Evolutionary conservation across 495 filamentous ascomycete species (phyloP), one percentile per base, ranked within the genome.

Genomic region (Penicilliopsis zonata): DNA sequence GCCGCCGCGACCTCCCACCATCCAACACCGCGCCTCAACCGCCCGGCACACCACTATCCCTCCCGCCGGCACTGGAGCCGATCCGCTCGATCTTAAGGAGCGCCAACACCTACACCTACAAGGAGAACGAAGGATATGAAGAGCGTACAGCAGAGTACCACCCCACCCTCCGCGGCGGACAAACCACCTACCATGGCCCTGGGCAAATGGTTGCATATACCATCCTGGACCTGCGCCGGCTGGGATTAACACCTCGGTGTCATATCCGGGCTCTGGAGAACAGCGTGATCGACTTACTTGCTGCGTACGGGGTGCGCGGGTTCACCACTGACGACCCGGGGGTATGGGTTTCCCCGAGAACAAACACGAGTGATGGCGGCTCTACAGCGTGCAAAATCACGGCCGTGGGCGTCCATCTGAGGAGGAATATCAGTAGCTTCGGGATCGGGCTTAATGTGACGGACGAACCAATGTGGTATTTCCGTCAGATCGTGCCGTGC

Each of bases 111-210:
- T 33, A 50, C 15, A 58, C 65, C 10, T n/a, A n/a, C n/a, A n/a
- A n/a, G n/a, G n/a, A n/a, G n/a, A n/a, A n/a, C n/a, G n/a, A n/a
- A n/a, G n/a, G n/a, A n/a, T n/a, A n/a, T n/a, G n/a, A n/a, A n/a
- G n/a, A n/a, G n/a, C 33, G 32, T 9, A 42, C 40, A 23, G 81
- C 84, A 13, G 70, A 76, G 13, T 68, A 92, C 43, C 50, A 72
- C 23, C 65, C 76, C 33, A 78, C 85, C 4, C 70, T 78, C 5
- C 77, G 90, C 28, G 90, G 90, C 41, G 90, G 90, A 0, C 82
- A 90, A 36, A 87, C 82, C 0, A 96, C 90, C 3, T 98, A 93
- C 62, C 90, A 98, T 49, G 90, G 90, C 0, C 90, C 90, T 0
- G 90, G 90, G 0, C 90, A 98, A 50, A 57, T 88, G 37, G 82